Evolutionary conservation across 208 protist genomes (phyloP).

Genomic region (Naegleria lovaniensis): DNA sequence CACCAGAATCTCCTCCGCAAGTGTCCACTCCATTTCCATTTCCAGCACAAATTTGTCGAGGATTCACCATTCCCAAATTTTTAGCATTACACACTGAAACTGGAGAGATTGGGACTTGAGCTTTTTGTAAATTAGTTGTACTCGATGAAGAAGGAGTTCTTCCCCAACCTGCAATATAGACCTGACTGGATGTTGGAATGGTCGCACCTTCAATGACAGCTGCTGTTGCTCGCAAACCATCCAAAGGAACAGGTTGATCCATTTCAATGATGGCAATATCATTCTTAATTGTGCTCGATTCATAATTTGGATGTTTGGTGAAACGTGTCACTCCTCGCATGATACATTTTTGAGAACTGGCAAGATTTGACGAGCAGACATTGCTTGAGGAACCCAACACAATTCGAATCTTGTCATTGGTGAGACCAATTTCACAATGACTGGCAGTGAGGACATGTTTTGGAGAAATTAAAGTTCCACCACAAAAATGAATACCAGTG

Average conservation of each 20-base stretch:
- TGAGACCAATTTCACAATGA: not conserved
- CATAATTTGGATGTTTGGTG: not conserved
- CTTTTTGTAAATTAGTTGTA: not conserved
- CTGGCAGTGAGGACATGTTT: not conserved
- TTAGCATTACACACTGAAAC: not conserved
- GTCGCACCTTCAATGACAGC: not conserved
- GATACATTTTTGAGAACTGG: not conserved
- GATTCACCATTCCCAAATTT: not conserved
- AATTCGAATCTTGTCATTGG: not conserved
- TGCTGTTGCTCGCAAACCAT: not conserved
- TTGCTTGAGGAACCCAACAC: not conserved
- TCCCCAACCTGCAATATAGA: not conserved
- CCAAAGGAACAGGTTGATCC: not conserved
- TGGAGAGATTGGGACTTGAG: not conserved
- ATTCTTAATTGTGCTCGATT: not conserved
- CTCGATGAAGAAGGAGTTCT: not conserved
- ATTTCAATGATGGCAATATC: slow-evolving; percentile 2
- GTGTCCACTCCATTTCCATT: not conserved
- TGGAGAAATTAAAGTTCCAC: not conserved
- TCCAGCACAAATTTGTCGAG: not conserved
- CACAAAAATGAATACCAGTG: not conserved
- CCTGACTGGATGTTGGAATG: not conserved
- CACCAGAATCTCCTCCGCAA: not conserved
- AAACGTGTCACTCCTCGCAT: not conserved
- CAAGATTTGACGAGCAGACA: not conserved